These are phyloP conservation scores for Saccharomyces eubayanus DNA, from an alignment of 805 yeast species.

Conservation along the genomic window DNA sequence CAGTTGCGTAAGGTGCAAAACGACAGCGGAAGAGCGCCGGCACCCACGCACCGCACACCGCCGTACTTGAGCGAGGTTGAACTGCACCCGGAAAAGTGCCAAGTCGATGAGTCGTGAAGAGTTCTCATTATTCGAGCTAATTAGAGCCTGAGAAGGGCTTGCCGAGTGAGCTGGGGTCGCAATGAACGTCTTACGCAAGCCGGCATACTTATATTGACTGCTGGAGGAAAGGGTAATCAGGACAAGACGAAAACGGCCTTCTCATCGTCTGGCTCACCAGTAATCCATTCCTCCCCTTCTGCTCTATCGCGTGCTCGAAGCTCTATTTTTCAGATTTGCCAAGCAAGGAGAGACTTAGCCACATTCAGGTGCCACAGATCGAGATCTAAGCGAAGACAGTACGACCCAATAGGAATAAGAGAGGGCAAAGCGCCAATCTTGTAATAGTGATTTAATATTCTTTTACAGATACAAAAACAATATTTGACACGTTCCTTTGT, in stretches of 20 bases:
- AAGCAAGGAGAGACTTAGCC: background rate
- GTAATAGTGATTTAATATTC: background rate
- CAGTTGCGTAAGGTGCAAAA: background rate
- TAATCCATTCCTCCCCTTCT: background rate
- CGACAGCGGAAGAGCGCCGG: background rate
- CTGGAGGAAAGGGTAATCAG: background rate
- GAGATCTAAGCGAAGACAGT: background rate
- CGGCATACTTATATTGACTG: background rate
- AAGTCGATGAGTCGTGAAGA: slow-evolving; percentile 1
- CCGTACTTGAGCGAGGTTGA: background rate
- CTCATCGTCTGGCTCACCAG: background rate
- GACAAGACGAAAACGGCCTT: background rate
- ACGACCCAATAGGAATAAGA: background rate
- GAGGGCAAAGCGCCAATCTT: background rate
- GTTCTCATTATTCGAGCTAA: slow-evolving; percentile 4
- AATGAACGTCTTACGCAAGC: background rate
- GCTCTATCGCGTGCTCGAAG: background rate
- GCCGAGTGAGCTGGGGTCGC: background rate
- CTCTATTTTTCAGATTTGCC: background rate
- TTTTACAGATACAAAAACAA: background rate
- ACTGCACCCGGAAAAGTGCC: slow-evolving; percentile 1
- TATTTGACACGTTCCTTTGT: background rate
- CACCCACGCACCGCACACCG: background rate
- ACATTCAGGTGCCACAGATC: background rate
- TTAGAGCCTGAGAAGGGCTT: slow-evolving; percentile 1